Conservation (phyloP, 1,139 yeast species). For the Yamadazyma membranifaciens region DNA sequence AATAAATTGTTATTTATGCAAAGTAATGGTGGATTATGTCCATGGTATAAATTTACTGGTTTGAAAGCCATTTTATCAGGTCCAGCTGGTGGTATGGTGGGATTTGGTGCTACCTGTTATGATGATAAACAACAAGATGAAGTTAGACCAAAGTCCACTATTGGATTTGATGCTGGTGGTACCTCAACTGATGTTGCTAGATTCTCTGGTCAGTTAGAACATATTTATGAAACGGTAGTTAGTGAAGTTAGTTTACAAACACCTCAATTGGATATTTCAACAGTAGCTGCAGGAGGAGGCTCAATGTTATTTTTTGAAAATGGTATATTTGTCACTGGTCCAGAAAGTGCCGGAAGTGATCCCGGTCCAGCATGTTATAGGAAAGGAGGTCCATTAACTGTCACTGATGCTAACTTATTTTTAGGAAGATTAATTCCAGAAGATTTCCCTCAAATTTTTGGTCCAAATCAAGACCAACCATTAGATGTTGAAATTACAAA, state of each 20-base stretch:
- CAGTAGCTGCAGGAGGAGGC: conserved; percentile 52
- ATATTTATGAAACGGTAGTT: conserved; percentile 44
- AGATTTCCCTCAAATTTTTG: conserved; percentile 43
- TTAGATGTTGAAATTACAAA: conserved; percentile 34
- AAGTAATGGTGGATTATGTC: conserved; percentile 49
- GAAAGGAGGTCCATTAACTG: conserved; percentile 48
- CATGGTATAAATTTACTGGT: conserved; percentile 49
- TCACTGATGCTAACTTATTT: conserved; percentile 45
- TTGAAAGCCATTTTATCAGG: conserved; percentile 48
- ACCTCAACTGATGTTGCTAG: conserved; percentile 49
- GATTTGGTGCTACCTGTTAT: conserved; percentile 44
- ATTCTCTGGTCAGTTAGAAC: conserved; percentile 38
- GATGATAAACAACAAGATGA: conserved; percentile 20
- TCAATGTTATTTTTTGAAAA: conserved; percentile 45
- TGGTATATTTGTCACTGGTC: conserved; percentile 48
- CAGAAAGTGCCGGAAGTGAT: conserved; percentile 47
- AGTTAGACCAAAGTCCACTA: conserved; percentile 29
- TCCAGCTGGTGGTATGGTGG: conserved; percentile 55
- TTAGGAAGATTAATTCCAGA: conserved; percentile 42
- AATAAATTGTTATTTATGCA: conserved; percentile 47
- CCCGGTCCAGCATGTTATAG: conserved; percentile 50
- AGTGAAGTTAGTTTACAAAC: conserved; percentile 44
- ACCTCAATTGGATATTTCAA: conserved; percentile 46
- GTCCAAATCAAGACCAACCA: conserved; percentile 40
- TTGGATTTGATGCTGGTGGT: conserved; percentile 51